Evolutionary conservation across 805 yeast species (phyloP).

Genomic region (Sugiyamaella mastotermitis): DNA sequence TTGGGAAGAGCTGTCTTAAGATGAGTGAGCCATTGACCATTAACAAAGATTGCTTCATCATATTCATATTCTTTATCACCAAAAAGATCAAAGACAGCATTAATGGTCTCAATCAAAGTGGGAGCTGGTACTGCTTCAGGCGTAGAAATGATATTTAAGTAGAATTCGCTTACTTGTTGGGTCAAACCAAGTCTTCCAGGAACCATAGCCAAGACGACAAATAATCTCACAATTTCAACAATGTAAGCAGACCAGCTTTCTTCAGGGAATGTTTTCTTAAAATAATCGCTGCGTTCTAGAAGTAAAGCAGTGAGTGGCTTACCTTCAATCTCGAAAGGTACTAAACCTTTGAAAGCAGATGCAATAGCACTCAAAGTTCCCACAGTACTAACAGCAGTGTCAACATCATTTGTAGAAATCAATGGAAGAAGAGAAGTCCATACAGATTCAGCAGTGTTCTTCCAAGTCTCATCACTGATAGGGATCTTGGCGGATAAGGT

Average conservation of each 20-base stretch:
- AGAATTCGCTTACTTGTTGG: conserved; percentile 39
- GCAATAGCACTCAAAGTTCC: conserved; percentile 44
- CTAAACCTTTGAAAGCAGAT: conserved; percentile 24
- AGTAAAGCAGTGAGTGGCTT: conserved; percentile 24
- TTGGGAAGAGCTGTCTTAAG: conserved; percentile 41
- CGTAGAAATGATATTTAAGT: conserved; percentile 30
- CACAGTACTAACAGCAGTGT: conserved; percentile 28
- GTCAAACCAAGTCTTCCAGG: conserved; percentile 43
- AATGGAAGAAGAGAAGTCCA: conserved; percentile 22
- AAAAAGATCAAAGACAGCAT: conserved; percentile 69
- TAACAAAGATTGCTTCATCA: conserved; percentile 62
- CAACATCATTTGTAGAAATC: conserved; percentile 20
- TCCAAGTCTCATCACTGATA: conserved; percentile 35
- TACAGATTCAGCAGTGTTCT: conserved; percentile 21
- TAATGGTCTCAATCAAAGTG: conserved; percentile 53
- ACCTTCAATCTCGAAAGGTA: conserved; percentile 14
- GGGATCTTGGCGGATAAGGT: conserved; percentile 34
- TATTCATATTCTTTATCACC: conserved; percentile 65
- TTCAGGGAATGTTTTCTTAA: conserved; percentile 18
- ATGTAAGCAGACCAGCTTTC: conserved; percentile 35
- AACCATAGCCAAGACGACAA: conserved; percentile 44
- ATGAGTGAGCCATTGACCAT: conserved; percentile 39
- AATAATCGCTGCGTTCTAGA: conserved; percentile 19
- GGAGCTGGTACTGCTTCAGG: conserved; percentile 31
- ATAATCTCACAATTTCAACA: conserved; percentile 45